Evolutionary conservation across 192 early-diverging fungal genomes (phyloP), one percentile per base, ranked within the genome.

Genomic region (Coemansia sp.): DNA sequence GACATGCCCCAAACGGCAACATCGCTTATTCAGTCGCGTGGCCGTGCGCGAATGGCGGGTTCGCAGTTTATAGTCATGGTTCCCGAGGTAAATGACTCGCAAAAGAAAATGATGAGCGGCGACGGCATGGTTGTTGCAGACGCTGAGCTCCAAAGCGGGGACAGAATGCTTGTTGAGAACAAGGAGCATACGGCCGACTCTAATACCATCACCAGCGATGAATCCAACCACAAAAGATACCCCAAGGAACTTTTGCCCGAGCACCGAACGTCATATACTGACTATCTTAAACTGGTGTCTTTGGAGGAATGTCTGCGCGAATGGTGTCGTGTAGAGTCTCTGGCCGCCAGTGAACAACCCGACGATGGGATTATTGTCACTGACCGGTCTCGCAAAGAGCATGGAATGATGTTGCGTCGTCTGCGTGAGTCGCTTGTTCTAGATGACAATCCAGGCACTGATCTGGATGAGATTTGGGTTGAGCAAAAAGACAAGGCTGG

Each of bases 1-100:
- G 91, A 96, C 33, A 84, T 90, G 57, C 89, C 89, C 53, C 79
- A 82, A 15, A 90, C 91, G 0, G 72, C 88, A 3, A 89, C 88
- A 39, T 85, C 89, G 59, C 87, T 93, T 56, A 95, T 97, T 8
- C 95, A 95, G 71, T 94, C 92, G n/a, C 87, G 93, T 29, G 94
- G 94, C 15, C 84, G 95, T 16, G 94, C 93, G 4, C 85, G 93
- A 10, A 86, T 88, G 59, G 72, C 73, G 16, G 75, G 88, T 53
- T 92, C 92, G 21, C 83, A 85, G 34, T 97, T 89, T 59, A 85
- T 94, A 23, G 75, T 94, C 16, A 84, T 97, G 84, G 86, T 88
- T 20, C 79, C 79, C 1, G 67, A 71, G 30, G 65, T 80, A 21
- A 55, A 64, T 33, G 30, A 28, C 16, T 55, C 60, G 56, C 57